Evolutionary conservation across 1,139 yeast species (phyloP).

Genomic region (Scheffersomyces segobiensis): DNA sequence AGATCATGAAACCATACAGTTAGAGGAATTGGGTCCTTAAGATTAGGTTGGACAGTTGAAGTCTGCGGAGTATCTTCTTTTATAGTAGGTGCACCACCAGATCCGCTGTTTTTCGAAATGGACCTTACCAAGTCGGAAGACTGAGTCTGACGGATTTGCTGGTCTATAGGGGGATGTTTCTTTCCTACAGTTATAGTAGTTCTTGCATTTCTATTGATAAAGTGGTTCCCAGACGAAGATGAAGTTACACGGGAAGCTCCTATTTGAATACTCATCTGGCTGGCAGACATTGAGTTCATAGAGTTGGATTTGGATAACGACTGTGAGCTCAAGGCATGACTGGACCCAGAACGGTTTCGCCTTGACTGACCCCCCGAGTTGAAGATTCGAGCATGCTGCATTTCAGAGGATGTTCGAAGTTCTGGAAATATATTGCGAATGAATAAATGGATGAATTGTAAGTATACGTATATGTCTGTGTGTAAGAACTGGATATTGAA

Average conservation of each 20-base stretch:
- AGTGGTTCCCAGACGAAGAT: constrained; percentile 4
- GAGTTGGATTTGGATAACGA: constrained; percentile 5
- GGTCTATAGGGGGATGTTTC: constrained; percentile 2
- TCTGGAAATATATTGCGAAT: background rate
- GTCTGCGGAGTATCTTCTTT: background rate
- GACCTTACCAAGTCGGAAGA: constrained; percentile 1
- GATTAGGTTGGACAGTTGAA: background rate
- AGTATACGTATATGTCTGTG: too few species aligned
- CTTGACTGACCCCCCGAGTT: constrained; percentile 8
- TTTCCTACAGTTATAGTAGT: constrained; percentile 20
- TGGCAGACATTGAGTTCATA: constrained; percentile 9
- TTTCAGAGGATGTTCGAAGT: constrained; percentile 5
- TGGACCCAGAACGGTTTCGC: background rate
- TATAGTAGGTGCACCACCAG: background rate
- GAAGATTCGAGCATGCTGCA: constrained; percentile 34
- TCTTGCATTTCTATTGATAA: constrained; percentile 14
- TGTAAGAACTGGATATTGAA: too few species aligned
- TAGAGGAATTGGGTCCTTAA: constrained; percentile 38
- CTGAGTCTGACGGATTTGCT: background rate
- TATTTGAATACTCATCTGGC: constrained; percentile 9
- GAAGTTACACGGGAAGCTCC: constrained; percentile 8
- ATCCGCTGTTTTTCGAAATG: background rate
- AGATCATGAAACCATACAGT: constrained; percentile 78
- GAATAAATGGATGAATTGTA: background rate
- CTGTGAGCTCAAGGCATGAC: background rate